Base-by-base conservation (phyloP, 2,329 filamentous ascomycete species). In the Scedosporium boydii region DNA sequence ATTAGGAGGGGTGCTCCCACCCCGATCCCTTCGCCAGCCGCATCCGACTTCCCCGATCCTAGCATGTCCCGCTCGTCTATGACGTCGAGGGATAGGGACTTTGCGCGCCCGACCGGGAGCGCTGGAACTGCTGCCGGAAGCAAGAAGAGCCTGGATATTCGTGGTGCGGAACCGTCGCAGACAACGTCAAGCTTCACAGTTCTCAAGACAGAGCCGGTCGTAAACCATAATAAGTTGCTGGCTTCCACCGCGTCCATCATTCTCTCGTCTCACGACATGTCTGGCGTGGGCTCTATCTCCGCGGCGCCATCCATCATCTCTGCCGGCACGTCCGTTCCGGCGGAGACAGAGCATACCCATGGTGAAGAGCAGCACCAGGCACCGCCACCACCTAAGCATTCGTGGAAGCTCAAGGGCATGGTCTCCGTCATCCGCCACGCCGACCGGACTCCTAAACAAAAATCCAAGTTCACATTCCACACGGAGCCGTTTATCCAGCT, bases 381-480 rank as follows among this genome's bases (percentile, higher is more conserved):
- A 9, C 86, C 87, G 55, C 88, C 88, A 2, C 84, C 83, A 1
- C 89, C 89, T 0, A 97, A 97, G 69, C 92, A 96, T 70, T 91
- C 95, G 10, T 99, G 95, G 95, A 98, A 96, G 74, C 80, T 99
- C 60, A 99, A 99, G 76, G 95, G 95, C 12, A 93, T 99, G 76
- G 93, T 99, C 0, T 93, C 93, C 1, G 95, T 99, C 16, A 92
- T 99, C 67, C 87, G 95, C 29, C 95, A 99, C 74, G 96, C 96
- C 2, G 95, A 99, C 76, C 88, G 95, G 63, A 99, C 95, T 1
- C 95, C 95, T 2, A 99, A 99, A 76, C 95, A 99, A 70, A 99
- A 99, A 73, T 97, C 97, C 81, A 99, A 99, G 73, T 99, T 98
- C 70, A 99, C 95, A 0, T 98, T 99, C 69, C 95, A 99, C 71